phyloP scores from a whole-genome alignment of 768 basidiomycete species.

The Clavulina sp. region DNA sequence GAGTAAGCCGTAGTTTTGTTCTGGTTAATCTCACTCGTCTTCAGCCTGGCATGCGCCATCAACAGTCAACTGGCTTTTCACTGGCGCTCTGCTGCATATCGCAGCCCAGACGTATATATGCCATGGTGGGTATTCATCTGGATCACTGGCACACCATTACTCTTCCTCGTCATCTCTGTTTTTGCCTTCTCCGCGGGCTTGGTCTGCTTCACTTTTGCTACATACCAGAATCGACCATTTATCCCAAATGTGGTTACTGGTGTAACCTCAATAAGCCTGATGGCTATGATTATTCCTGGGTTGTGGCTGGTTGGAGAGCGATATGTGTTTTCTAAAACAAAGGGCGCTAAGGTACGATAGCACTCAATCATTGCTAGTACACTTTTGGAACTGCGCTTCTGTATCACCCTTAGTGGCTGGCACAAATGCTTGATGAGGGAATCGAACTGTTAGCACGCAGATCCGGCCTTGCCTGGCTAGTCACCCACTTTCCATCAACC shows the following conservation, averaged over 20 bases:
- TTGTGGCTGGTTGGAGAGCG: conserved; percentile 8
- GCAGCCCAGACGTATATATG: not conserved
- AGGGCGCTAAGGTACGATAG: not conserved
- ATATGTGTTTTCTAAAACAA: conserved; percentile 6
- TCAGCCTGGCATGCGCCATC: conserved; percentile 7
- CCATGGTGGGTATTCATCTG: conserved; percentile 10
- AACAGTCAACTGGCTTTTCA: conserved; percentile 9
- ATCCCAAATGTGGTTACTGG: conserved; percentile 1
- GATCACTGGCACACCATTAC: conserved; percentile 6
- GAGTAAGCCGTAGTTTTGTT: conserved; percentile 1
- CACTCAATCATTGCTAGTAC: too few relatives aligned
- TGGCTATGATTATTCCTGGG: conserved; percentile 4
- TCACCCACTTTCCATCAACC: too few relatives aligned
- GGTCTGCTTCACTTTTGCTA: conserved; percentile 5
- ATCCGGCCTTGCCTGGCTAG: too few relatives aligned
- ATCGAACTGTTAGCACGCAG: too few relatives aligned
- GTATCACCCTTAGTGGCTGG: not conserved
- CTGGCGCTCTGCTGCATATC: not conserved
- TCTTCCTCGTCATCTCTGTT: conserved; percentile 8
- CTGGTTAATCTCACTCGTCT: conserved; percentile 7
- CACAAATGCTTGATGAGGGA: not conserved
- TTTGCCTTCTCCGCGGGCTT: conserved; percentile 8
- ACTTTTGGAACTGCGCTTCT: not conserved
- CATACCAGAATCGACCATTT: not conserved
- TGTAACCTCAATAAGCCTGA: conserved; percentile 2